Base-by-base conservation (phyloP, 768 basidiomycete species). In the Scleroderma bovista region DNA sequence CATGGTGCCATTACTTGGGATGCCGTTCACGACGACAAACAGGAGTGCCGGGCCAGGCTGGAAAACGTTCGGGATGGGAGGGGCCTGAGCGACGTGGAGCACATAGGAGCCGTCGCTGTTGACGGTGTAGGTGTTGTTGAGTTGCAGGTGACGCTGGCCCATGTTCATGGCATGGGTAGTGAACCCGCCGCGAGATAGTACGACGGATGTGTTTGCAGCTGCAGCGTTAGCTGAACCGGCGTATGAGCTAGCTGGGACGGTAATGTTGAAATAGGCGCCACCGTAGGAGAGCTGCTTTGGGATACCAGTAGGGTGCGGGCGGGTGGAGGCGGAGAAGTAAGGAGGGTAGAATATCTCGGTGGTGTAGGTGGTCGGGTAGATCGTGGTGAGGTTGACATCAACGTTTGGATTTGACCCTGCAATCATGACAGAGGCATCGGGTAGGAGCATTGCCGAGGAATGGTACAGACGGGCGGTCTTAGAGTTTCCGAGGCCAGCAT, bases 381-480 rank as follows among this genome's bases (percentile, higher is more conserved):
- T 37, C 12, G 78, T 76, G 17, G 72, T 66, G 29, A 71, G 52
- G 59, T 86, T 84, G 53, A 86, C 84, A 58, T 97, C 93, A 31
- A 87, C 74, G 60, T 94, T 94, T 1, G 94, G 93, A 70, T 97
- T 97, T 26, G 90, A 92, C 4, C 95, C 95, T 29, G 90, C 91
- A 55, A 95, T 78, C 46, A 96, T 67, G 36, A 98, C 84, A 2
- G 88, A 88, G 1, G 80, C 89, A 51, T 88, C 93, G 10, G 92
- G 86, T 15, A 97, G 80, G 23, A 97, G 79, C 19, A 94, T 77
- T 9, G 92, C 93, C 0, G 81, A 80, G 1, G 93, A 95, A 69
- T 98, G 95, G 69, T 98, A 98, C 60, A 98, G 67, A 48, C 93
- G 77, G 41, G 93, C 74, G 51, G 93, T 84, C 12, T 57, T 73